Percentiles rank a stretch among this genome's conserved stretches.
phyloP scores from a whole-genome alignment of 1,284 basidiomycete genomes.

The Cutaneotrichosporon spelunceum region DNA sequence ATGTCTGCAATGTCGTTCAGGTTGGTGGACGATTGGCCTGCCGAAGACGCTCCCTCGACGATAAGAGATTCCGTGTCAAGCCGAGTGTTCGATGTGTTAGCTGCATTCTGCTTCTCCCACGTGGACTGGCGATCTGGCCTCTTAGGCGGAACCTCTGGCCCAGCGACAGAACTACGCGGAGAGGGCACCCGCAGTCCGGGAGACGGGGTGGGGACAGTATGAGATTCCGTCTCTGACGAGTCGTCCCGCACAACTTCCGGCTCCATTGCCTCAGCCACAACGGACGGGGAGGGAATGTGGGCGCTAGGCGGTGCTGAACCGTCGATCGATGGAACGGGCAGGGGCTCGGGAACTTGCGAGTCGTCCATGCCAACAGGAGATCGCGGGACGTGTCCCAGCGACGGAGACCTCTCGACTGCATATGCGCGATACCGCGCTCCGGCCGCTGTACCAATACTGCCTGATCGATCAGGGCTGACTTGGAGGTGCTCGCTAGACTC shows the following conservation, averaged over 20 bases:
- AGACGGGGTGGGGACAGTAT: background rate
- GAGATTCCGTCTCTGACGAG: constrained; percentile 1
- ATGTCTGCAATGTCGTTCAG: constrained; percentile 15
- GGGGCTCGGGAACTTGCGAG: background rate
- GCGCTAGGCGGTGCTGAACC: background rate
- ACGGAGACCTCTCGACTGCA: constrained; percentile 8
- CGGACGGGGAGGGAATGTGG: background rate
- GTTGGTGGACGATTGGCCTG: constrained; percentile 16
- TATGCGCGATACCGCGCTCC: background rate
- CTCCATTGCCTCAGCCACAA: background rate
- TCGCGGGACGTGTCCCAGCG: background rate
- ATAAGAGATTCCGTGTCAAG: constrained; percentile 6
- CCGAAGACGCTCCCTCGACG: constrained; percentile 21
- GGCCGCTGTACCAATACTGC: background rate
- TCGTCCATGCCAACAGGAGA: constrained; percentile 10
- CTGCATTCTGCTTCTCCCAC: constrained; percentile 4
- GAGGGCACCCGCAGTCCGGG: constrained; percentile 5
- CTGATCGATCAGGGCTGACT: constrained; percentile 16
- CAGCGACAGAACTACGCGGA: background rate
- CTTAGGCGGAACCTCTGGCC: constrained; percentile 1
- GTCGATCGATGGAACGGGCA: constrained; percentile 4
- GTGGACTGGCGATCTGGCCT: background rate
- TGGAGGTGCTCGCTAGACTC: constrained; percentile 20
- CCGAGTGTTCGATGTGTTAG: background rate
- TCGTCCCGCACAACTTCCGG: background rate